phyloP scores from a whole-genome alignment of 2,329 filamentous ascomycete genomes.

The Passalora sequoiae region DNA sequence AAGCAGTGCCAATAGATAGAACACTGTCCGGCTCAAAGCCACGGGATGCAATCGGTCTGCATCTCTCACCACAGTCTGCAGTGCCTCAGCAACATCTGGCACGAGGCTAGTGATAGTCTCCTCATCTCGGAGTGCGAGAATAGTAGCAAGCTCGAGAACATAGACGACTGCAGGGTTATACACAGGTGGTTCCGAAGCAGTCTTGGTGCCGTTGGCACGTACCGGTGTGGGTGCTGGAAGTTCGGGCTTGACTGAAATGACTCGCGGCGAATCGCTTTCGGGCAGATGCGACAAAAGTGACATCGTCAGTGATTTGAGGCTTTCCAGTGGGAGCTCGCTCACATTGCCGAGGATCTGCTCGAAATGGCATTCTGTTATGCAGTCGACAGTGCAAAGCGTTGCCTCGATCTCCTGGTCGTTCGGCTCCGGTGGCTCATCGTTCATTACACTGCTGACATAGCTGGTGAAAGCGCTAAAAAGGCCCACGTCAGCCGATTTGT shows the following conservation, averaged over 20 bases:
- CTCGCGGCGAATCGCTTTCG: slow-evolving; percentile 66
- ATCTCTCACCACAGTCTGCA: slow-evolving; percentile 79
- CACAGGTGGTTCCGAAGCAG: slow-evolving; percentile 50
- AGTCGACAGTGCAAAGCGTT: slow-evolving; percentile 89
- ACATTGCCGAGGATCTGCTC: slow-evolving; percentile 78
- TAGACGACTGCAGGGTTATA: slow-evolving; percentile 89
- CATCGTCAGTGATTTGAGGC: slow-evolving; percentile 60
- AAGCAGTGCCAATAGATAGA: slow-evolving; percentile 78
- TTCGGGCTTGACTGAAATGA: slow-evolving; percentile 89
- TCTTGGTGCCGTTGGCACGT: slow-evolving; percentile 55
- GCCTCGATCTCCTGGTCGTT: slow-evolving; percentile 96
- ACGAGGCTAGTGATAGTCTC: slow-evolving; percentile 68
- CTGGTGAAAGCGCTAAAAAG: slow-evolving; percentile 92
- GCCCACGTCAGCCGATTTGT: slow-evolving; percentile 71
- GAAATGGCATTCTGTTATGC: slow-evolving; percentile 83
- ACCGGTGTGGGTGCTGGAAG: slow-evolving; percentile 57
- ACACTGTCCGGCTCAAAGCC: slow-evolving; percentile 76
- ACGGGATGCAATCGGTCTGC: slow-evolving; percentile 73
- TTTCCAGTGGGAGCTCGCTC: slow-evolving; percentile 58
- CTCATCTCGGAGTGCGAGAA: slow-evolving; percentile 70
- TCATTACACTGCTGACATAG: slow-evolving; percentile 97
- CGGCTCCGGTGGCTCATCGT: slow-evolving; percentile 93
- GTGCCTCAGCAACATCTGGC: slow-evolving; percentile 69
- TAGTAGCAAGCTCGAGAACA: slow-evolving; percentile 83
- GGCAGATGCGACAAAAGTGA: slow-evolving; percentile 78